A percentile compares a stretch with the other conserved stretches of the same genome.
Conservation (phyloP, 2,329 filamentous ascomycete species). For the Diaporthe sp. region DNA sequence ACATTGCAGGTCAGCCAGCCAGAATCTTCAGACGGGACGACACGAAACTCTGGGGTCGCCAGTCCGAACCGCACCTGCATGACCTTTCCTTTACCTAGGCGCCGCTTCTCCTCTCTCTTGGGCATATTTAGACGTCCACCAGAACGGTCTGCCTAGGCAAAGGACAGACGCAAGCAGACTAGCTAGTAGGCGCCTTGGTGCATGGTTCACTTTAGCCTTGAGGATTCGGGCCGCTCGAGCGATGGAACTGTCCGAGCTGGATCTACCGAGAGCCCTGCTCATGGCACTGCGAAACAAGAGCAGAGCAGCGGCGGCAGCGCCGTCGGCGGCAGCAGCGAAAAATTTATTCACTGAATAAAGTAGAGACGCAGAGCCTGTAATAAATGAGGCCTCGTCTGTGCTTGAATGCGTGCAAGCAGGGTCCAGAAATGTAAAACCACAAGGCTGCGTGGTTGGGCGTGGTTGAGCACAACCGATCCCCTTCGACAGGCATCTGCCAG, state of each 20-base stretch:
- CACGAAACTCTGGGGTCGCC: slow-evolving; percentile 24
- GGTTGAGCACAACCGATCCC: no score
- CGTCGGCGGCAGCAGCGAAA: background rate
- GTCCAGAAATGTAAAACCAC: slow-evolving; percentile 8
- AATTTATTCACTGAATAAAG: background rate
- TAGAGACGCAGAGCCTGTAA: background rate
- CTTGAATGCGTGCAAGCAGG: background rate
- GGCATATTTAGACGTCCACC: background rate
- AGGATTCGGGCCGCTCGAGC: slow-evolving; percentile 13
- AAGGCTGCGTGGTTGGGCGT: background rate
- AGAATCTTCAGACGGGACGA: slow-evolving; percentile 25
- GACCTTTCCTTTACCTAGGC: slow-evolving; percentile 4
- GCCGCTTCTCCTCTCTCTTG: background rate
- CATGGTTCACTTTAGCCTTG: background rate
- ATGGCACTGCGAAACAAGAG: background rate
- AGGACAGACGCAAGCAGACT: background rate
- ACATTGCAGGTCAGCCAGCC: slow-evolving; percentile 13
- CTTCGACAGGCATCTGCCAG: background rate
- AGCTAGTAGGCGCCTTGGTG: background rate
- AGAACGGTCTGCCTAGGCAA: background rate
- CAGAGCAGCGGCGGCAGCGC: background rate
- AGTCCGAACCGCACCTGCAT: slow-evolving; percentile 10
- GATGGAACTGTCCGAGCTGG: background rate
- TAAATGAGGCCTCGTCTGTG: background rate
- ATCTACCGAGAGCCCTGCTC: background rate